phyloP scores from a whole-genome alignment of 225 moss, liverwort and hornwort species.

The Pseudoscleropodium purum region DNA sequence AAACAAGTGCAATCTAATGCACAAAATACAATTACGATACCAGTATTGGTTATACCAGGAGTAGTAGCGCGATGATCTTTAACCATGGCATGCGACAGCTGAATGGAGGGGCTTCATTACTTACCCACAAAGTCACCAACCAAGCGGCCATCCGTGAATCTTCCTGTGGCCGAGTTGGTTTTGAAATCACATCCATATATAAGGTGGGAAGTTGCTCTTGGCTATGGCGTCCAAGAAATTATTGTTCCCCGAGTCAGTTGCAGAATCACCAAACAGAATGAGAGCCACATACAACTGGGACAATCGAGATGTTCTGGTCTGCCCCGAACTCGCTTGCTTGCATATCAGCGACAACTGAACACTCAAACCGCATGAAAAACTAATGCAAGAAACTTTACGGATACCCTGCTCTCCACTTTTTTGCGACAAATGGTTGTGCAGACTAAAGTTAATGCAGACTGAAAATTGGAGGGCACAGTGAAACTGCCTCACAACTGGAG shows the following conservation, averaged over 20 bases:
- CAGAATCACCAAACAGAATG: too few relatives aligned
- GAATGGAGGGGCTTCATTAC: background rate
- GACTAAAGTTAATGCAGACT: background rate
- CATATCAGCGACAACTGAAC: too few relatives aligned
- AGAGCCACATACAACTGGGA: too few relatives aligned
- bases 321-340: too few relatives aligned
- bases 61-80: background rate
- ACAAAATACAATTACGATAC: background rate
- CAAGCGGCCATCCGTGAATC: conserved; percentile 51
- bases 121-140: conserved; percentile 42
- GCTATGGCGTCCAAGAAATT: background rate
- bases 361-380: too few relatives aligned
- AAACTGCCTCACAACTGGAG: background rate
- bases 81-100: background rate
- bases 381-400: too few relatives aligned
- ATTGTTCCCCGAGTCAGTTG: too few relatives aligned
- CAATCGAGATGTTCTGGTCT: too few relatives aligned
- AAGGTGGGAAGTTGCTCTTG: conserved; percentile 24
- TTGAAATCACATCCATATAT: background rate
- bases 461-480: background rate
- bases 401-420: too few relatives aligned
- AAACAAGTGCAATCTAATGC: background rate
- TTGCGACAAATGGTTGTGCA: too few relatives aligned
- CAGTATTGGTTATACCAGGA: background rate
- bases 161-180: conserved; percentile 12